Evolutionary conservation across 2,329 filamentous ascomycete genomes (phyloP).

Genomic region (Paecilomyces sp.): DNA sequence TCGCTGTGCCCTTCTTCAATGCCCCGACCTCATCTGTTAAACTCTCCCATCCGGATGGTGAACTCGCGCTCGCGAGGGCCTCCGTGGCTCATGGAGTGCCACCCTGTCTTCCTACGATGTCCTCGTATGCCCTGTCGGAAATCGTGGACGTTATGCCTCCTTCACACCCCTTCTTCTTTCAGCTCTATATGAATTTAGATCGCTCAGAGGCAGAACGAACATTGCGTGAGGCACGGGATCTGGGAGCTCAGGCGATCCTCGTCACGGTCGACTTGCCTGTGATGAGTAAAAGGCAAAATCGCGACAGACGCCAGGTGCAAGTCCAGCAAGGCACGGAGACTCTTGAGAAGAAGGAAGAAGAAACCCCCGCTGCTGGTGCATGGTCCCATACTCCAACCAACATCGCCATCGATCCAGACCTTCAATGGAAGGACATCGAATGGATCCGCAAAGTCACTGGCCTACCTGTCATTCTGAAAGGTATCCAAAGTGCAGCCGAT

Average conservation of each 20-base stretch:
- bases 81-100: constrained; percentile 40
- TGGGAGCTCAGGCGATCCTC: constrained; percentile 11
- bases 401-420: not conserved
- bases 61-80: constrained; percentile 44
- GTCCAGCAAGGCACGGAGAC: not conserved
- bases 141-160: constrained; percentile 31
- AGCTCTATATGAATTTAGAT: constrained; percentile 40
- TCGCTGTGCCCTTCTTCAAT: not conserved
- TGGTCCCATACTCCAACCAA: not conserved
- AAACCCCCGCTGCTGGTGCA: not conserved
- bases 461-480: not conserved
- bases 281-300: constrained; percentile 3
- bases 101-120: constrained; percentile 49
- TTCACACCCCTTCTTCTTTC: constrained; percentile 35
- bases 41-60: constrained; percentile 51
- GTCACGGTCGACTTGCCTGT: constrained; percentile 17
- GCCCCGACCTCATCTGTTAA: constrained; percentile 23
- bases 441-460: not conserved
- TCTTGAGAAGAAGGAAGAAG: constrained; percentile 5
- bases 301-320: constrained; percentile 2
- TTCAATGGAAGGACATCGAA: not conserved
- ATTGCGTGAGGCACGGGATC: constrained; percentile 15
- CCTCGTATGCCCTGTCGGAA: constrained; percentile 45
- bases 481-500: not conserved
- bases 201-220: constrained; percentile 32